Percentiles rank a stretch among this genome's conserved stretches.
Conservation (phyloP, 495 filamentous ascomycete genomes). For the Neurospora sp. region DNA sequence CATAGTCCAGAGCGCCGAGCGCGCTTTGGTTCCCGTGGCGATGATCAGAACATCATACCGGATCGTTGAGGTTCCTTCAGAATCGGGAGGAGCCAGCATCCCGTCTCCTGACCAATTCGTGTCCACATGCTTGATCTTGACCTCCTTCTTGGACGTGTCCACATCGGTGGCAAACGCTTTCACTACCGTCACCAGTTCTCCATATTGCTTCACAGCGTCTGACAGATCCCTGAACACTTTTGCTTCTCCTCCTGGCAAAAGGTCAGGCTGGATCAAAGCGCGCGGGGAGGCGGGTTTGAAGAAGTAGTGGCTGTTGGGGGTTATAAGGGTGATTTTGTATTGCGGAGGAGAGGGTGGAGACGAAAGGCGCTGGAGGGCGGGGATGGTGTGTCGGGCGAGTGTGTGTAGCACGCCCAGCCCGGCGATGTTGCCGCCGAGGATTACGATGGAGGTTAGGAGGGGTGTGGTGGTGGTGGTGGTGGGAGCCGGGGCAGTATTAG, state of each 20-base stretch:
- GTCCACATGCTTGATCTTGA: background rate
- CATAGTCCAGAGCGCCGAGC: background rate
- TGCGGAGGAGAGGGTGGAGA: constrained; percentile 5
- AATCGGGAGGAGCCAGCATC: background rate
- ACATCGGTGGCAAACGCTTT: background rate
- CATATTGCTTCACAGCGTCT: background rate
- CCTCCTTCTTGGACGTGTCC: background rate
- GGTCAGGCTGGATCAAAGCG: constrained; percentile 20
- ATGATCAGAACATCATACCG: background rate
- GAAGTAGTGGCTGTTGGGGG: constrained; percentile 30
- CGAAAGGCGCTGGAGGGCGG: constrained; percentile 15
- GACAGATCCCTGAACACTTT: constrained; percentile 9
- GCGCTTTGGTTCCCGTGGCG: constrained; percentile 1
- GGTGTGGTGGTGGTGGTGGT: background rate
- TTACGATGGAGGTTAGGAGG: constrained; percentile 16
- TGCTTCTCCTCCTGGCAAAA: constrained; percentile 23
- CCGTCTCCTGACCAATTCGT: background rate
- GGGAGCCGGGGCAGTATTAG: background rate
- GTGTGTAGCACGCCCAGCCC: constrained; percentile 28
- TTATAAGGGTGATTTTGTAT: constrained; percentile 32
- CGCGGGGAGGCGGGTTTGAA: constrained; percentile 34
- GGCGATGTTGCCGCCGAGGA: constrained; percentile 30
- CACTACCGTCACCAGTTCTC: background rate
- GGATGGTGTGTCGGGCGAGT: constrained; percentile 25
- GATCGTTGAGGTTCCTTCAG: background rate